phyloP scores from a whole-genome alignment of 1,284 basidiomycete genomes.

The Ganoderma leucocontextum region DNA sequence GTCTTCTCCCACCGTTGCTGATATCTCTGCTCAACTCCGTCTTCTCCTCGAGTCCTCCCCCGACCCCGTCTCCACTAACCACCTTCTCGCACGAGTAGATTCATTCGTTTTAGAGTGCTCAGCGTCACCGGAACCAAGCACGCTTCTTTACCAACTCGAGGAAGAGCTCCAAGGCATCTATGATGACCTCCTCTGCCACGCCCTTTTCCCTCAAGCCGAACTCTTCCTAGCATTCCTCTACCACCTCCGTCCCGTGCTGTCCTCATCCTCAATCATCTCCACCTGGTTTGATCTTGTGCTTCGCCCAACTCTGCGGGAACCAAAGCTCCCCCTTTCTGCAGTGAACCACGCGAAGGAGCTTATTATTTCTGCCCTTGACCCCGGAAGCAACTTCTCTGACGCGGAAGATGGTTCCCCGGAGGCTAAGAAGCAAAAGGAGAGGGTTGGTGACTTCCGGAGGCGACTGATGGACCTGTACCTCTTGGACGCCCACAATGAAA shows the following conservation, averaged over 20 bases:
- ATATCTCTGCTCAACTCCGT: slow-evolving; percentile 60
- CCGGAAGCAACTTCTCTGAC: slow-evolving; percentile 25
- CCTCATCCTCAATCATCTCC: slow-evolving; percentile 70
- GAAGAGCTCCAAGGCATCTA: slow-evolving; percentile 72
- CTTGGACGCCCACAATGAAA: slow-evolving; percentile 76
- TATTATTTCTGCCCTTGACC: slow-evolving; percentile 63
- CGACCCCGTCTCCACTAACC: slow-evolving; percentile 49
- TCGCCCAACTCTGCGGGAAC: slow-evolving; percentile 77
- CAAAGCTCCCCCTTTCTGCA: slow-evolving; percentile 64
- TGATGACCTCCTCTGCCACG: slow-evolving; percentile 69
- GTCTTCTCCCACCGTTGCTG: slow-evolving; percentile 39
- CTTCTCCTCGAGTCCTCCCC: slow-evolving; percentile 57
- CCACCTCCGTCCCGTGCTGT: slow-evolving; percentile 66
- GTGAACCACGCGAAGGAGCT: slow-evolving; percentile 76
- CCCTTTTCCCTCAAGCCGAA: slow-evolving; percentile 65
- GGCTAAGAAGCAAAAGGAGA: slow-evolving; percentile 47
- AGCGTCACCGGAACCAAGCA: slow-evolving; percentile 53
- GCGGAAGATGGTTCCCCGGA: slow-evolving; percentile 27
- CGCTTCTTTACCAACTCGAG: slow-evolving; percentile 60
- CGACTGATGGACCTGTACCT: slow-evolving; percentile 78
- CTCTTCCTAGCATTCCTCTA: slow-evolving; percentile 71
- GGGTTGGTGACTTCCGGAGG: slow-evolving; percentile 68
- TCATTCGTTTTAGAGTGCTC: slow-evolving; percentile 59
- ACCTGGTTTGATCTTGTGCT: slow-evolving; percentile 83
- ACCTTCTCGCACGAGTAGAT: slow-evolving; percentile 59